Conservation (phyloP, 768 basidiomycete species). For the Polyporus arcularius region DNA sequence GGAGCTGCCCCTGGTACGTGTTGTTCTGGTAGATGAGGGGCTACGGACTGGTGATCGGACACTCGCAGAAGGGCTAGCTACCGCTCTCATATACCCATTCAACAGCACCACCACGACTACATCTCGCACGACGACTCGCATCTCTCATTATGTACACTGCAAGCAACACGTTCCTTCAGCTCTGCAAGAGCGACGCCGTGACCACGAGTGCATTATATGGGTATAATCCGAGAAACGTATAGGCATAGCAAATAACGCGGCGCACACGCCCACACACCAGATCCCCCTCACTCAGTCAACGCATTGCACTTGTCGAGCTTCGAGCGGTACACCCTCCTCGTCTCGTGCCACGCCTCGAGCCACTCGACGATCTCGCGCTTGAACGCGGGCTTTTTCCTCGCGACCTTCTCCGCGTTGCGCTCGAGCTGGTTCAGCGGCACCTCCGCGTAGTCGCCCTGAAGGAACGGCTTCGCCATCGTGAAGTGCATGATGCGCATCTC, state of each 20-base stretch:
- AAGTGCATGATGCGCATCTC: constrained; percentile 38
- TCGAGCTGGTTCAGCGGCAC: constrained; percentile 25
- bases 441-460: constrained; percentile 23
- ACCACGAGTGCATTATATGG: no score
- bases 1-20: not conserved
- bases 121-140: not conserved
- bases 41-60: constrained; percentile 3
- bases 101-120: not conserved
- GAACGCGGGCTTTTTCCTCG: constrained; percentile 14
- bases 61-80: not conserved
- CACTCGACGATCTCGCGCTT: constrained; percentile 30
- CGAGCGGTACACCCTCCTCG: constrained; percentile 14
- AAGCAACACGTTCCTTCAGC: not conserved
- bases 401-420: constrained; percentile 20
- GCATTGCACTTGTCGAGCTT: constrained; percentile 10
- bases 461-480: constrained; percentile 33
- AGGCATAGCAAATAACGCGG: no score
- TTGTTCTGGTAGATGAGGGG: not conserved
- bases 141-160: not conserved
- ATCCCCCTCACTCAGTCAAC: no score
- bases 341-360: constrained; percentile 25
- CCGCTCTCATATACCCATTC: not conserved
- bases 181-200: no score
- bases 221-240: no score
- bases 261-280: no score